phyloP scores from a whole-genome alignment of 1,284 basidiomycete genomes.

The Abortiporus biennis region DNA sequence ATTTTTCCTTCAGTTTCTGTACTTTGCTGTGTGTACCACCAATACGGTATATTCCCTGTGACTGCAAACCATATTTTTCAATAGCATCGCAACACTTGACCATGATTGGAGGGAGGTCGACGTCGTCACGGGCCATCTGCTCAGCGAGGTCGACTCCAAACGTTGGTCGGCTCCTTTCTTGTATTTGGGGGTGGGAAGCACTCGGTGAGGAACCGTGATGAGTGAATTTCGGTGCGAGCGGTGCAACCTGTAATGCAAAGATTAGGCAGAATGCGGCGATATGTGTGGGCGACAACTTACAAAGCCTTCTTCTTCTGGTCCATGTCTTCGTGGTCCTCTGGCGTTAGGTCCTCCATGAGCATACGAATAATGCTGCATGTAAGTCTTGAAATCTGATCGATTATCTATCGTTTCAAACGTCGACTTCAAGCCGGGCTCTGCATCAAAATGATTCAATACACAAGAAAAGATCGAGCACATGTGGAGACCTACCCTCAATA shows the following conservation, averaged over 20 bases:
- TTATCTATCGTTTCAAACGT: constrained; percentile 93
- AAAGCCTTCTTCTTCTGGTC: constrained; percentile 82
- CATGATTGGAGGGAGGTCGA: constrained; percentile 86
- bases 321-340: constrained; percentile 75
- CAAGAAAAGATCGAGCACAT: not conserved
- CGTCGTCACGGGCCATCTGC: constrained; percentile 86
- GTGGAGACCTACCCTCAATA: constrained; percentile 41
- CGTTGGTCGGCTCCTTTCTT: constrained; percentile 67
- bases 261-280: too few relatives aligned
- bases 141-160: constrained; percentile 91
- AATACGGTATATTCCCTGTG: constrained; percentile 91
- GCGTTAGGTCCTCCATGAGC: constrained; percentile 62
- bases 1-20: constrained; percentile 72
- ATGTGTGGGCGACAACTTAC: too few relatives aligned
- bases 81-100: constrained; percentile 90
- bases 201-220: constrained; percentile 24
- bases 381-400: constrained; percentile 89
- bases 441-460: not conserved
- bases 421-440: constrained; percentile 76
- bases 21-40: constrained; percentile 92
- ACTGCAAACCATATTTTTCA: constrained; percentile 81
- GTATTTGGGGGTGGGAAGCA: constrained; percentile 30
- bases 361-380: constrained; percentile 95
- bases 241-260: constrained; percentile 44
- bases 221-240: too few relatives aligned